Evolutionary conservation across 371 early-diverging fungal genomes (phyloP), one percentile per base, ranked within the genome.

Genomic region (Mortierella sp.): DNA sequence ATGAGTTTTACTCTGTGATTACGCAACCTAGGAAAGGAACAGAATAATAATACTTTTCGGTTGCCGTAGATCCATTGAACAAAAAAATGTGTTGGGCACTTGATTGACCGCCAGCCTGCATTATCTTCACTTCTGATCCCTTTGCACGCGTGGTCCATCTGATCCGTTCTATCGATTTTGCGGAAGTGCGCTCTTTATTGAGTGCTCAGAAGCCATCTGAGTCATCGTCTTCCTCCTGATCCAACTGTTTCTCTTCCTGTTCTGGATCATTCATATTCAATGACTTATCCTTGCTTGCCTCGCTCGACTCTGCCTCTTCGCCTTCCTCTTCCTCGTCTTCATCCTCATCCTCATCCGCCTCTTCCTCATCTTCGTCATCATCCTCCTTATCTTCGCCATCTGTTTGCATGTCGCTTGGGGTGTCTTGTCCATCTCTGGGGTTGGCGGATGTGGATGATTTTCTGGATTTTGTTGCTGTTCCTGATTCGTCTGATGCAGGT

Each of bases 1-100:
- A 90, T 10, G 77, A 87, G 45, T 92, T 92, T 68, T 92, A 82
- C 72, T 73, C 80, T 10, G 77, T 86, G n/a, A 19, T 70, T 6
- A 60, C 82, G 4, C 77, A 79, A 9, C 54, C 42, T 28, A 77
- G 80, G 34, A 86, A 79, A 47, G 50, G 70, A 10, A 50, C 63
- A 48, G 81, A 84, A 28, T 80, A 81, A 31, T 28, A 55, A 10
- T 10, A 24, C 55, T 58, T 52, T 28, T 34, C n/a, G 24, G 24
- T 57, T 45, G 21, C 11, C 38, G 38, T 68, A 65, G 65, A 13
- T 38, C 21, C 9, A 38, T 21, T 21, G 34, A 34, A 68, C 34
- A 38, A 68, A 24, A 24, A 68, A 38, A 9, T 11, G 24, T 68
- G 38, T 68, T 42, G 68, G 24, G 21, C 14, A 38, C 50, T 42